These are phyloP conservation scores for Linnemannia elongata DNA, from an alignment of 192 early-diverging fungal species.

Conservation along the genomic window DNA sequence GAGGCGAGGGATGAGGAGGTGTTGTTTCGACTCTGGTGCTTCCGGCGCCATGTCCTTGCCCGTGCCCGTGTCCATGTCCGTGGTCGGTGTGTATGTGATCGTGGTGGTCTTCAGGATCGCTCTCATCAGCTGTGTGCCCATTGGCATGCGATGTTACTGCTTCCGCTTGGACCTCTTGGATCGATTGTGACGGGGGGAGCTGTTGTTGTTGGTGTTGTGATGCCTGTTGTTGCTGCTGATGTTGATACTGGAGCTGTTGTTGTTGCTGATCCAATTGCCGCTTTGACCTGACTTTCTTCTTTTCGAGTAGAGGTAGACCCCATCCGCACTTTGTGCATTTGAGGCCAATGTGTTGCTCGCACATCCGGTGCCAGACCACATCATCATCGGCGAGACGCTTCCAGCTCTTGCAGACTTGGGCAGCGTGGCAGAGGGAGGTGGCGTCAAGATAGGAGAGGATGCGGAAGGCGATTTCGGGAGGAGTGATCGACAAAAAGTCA, in stretches of 20 bases:
- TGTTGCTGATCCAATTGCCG: constrained; percentile 32
- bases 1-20: constrained; percentile 38
- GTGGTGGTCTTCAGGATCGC: constrained; percentile 22
- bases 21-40: background rate
- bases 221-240: constrained; percentile 28
- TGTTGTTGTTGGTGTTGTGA: constrained; percentile 11
- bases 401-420: constrained; percentile 90
- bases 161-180: background rate
- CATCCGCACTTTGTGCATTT: constrained; percentile 97
- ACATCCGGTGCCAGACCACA: constrained; percentile 96
- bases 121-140: constrained; percentile 13
- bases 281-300: constrained; percentile 64
- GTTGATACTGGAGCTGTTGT: constrained; percentile 21
- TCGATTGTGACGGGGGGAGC: background rate
- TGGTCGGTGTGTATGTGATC: constrained; percentile 2
- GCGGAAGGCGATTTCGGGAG: constrained; percentile 85
- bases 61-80: background rate
- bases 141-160: background rate
- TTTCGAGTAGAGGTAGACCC: constrained; percentile 91
- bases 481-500: constrained; percentile 84
- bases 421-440: constrained; percentile 88
- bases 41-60: background rate
- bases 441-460: constrained; percentile 95
- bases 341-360: constrained; percentile 97
- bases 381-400: constrained; percentile 90